Conservation (phyloP, 257 asterid genomes). For the Solanum stenotomum region DNA sequence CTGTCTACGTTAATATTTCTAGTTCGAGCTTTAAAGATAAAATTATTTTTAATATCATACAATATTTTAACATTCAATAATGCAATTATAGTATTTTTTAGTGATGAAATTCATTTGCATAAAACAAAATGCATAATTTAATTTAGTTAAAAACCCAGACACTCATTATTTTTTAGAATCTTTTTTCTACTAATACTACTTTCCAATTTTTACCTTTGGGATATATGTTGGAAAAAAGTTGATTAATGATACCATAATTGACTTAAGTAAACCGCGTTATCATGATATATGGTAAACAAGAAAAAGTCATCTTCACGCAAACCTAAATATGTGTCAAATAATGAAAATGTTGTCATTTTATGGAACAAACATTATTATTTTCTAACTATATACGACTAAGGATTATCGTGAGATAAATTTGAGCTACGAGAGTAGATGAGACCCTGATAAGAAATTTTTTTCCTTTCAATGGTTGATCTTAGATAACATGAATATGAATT, state of each 20-base stretch:
- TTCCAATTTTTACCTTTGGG: not conserved
- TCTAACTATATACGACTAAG: not conserved
- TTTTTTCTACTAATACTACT: not conserved
- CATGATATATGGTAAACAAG: not conserved
- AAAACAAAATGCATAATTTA: not conserved
- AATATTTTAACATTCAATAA: not conserved
- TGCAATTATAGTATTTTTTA: not conserved
- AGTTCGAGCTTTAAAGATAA: too few relatives aligned
- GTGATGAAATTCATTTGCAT: not conserved
- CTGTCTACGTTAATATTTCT: not conserved
- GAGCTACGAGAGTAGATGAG: not conserved
- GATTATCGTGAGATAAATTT: fast-evolving
- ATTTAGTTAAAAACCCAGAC: not conserved
- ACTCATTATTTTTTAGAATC: not conserved
- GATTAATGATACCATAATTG: not conserved
- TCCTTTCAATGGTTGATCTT: not conserved
- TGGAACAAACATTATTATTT: not conserved
- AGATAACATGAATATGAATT: not conserved
- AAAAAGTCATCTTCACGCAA: not conserved
- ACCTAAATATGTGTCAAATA: not conserved
- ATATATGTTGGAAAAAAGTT: not conserved
- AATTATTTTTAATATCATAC: too few relatives aligned
- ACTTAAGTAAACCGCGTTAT: constrained; percentile 1
- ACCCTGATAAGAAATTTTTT: too few relatives aligned
- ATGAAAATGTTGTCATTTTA: not conserved